These are phyloP conservation scores for Trametes versicolor DNA, from an alignment of 1,284 basidiomycete genomes.

Conservation along the genomic window DNA sequence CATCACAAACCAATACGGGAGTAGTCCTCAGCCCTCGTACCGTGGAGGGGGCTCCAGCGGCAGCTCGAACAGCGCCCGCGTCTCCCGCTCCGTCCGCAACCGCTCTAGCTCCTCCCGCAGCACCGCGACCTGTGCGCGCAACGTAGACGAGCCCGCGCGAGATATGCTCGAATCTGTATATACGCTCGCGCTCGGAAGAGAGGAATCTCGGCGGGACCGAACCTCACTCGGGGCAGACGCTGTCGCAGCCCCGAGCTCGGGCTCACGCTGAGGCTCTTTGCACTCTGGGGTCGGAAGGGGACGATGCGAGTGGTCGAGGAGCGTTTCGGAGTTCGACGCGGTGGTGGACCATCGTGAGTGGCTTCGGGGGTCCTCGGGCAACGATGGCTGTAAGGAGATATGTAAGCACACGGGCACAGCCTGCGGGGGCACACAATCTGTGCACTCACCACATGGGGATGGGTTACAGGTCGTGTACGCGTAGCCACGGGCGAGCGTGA, in stretches of 20 bases:
- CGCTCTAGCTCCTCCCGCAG: conserved; percentile 2
- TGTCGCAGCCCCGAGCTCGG: neutral
- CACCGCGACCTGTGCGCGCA: neutral
- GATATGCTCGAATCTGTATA: neutral
- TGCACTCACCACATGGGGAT: too few species aligned
- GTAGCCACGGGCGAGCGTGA: too few species aligned
- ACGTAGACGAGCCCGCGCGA: neutral
- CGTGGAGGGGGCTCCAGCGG: conserved; percentile 2
- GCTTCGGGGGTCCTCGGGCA: too few species aligned
- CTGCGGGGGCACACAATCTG: too few species aligned
- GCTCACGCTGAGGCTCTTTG: neutral
- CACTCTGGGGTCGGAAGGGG: too few species aligned
- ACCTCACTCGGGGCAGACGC: neutral
- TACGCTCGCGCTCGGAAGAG: neutral
- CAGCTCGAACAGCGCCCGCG: neutral
- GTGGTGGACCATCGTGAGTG: too few species aligned
- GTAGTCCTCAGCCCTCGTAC: conserved; percentile 2
- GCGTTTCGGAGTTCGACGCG: too few species aligned
- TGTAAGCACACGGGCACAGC: too few species aligned
- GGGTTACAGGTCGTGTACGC: too few species aligned
- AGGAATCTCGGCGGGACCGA: neutral
- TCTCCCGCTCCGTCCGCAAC: neutral
- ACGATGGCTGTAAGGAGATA: too few species aligned
- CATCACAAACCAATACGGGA: too few species aligned
- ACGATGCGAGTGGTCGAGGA: too few species aligned